phyloP scores from a whole-genome alignment of 2,329 filamentous ascomycete species.

The Camillea tinctor region DNA sequence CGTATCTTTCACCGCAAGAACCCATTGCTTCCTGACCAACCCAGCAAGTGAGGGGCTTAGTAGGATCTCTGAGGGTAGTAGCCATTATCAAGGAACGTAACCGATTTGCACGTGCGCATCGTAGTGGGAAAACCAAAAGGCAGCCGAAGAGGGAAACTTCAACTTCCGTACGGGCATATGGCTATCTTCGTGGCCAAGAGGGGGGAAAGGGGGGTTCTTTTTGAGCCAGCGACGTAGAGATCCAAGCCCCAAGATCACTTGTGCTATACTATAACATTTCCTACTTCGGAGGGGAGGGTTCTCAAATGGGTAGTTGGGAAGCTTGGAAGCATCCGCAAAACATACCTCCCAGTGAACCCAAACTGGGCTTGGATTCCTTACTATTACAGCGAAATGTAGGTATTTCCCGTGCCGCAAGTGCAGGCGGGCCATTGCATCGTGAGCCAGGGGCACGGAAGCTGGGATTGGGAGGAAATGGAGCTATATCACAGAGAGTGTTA shows the following conservation, averaged over 20 bases:
- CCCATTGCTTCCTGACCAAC: not conserved
- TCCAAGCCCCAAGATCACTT: not conserved
- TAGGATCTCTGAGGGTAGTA: not conserved
- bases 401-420: slow-evolving; percentile 11
- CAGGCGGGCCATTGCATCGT: slow-evolving; percentile 16
- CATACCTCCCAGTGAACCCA: not conserved
- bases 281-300: not conserved
- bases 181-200: not conserved
- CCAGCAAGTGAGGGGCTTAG: not conserved
- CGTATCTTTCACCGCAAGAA: not conserved
- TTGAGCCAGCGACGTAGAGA: not conserved
- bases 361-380: not conserved
- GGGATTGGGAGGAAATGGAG: slow-evolving; percentile 15
- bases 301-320: not conserved
- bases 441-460: slow-evolving; percentile 16
- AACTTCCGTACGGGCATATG: not conserved
- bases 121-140: not conserved
- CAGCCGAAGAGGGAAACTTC: not conserved
- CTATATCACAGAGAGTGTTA: slow-evolving; percentile 29
- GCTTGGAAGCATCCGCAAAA: not conserved
- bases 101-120: not conserved
- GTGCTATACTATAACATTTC: not conserved
- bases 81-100: not conserved
- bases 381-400: not conserved
- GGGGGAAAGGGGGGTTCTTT: not conserved